phyloP scores from a whole-genome alignment of 2,329 filamentous ascomycete genomes.

The Fusarium denticulatum region DNA sequence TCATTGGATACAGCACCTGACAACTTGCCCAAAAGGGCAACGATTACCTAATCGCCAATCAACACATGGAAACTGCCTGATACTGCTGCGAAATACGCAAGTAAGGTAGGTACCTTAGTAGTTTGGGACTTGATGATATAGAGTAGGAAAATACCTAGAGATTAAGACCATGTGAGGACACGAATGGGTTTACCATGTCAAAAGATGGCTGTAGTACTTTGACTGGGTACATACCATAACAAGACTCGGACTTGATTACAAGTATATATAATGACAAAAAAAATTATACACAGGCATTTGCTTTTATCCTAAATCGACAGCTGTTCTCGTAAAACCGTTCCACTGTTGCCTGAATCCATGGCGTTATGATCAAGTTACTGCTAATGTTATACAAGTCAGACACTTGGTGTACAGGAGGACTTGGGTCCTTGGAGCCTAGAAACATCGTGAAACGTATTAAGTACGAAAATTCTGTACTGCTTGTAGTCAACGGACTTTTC shows the following conservation, averaged over 20 bases:
- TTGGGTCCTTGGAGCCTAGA: background rate
- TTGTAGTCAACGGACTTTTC: background rate
- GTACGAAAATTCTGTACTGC: background rate
- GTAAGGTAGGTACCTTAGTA: background rate
- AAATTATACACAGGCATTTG: background rate
- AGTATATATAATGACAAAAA: background rate
- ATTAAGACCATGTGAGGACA: background rate
- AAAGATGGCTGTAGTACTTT: background rate
- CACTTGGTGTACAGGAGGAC: constrained; percentile 5
- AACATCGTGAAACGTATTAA: background rate
- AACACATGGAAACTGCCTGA: background rate
- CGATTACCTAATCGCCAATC: constrained; percentile 13
- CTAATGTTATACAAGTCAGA: constrained; percentile 13
- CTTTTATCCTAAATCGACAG: background rate
- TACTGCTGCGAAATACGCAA: background rate
- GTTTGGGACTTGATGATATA: background rate
- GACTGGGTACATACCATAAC: background rate
- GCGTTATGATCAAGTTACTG: background rate
- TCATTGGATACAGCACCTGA: constrained; percentile 27
- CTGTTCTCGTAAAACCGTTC: background rate
- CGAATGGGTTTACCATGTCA: background rate
- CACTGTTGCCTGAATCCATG: background rate
- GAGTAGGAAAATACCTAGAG: no score
- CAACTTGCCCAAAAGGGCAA: constrained; percentile 30
- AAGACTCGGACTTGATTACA: background rate